Evolutionary conservation across 805 yeast species (phyloP).

Genomic region (Yamadazyma paraphyllophila): DNA sequence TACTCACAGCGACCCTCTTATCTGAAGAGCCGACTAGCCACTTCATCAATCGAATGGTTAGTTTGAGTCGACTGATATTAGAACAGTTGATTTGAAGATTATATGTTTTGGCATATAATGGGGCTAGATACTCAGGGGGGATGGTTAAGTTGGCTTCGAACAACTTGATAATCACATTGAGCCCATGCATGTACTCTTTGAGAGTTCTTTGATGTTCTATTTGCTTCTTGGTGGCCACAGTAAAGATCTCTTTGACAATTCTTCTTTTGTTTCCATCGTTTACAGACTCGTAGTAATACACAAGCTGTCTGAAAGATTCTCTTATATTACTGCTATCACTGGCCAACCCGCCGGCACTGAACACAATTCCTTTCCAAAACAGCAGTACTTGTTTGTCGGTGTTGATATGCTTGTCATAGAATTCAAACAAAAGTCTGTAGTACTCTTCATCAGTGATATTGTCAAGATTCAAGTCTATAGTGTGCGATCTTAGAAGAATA

Average conservation of each 20-base stretch:
- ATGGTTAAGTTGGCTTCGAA: slow-evolving; percentile 37
- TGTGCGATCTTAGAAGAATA: slow-evolving; percentile 18
- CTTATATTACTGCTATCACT: slow-evolving; percentile 47
- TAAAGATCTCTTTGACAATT: slow-evolving; percentile 16
- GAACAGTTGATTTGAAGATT: slow-evolving; percentile 56
- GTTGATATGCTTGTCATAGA: background rate
- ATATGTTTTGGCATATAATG: slow-evolving; percentile 47
- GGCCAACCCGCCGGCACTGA: slow-evolving; percentile 55
- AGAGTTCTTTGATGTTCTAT: slow-evolving; percentile 11
- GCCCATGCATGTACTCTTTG: slow-evolving; percentile 22
- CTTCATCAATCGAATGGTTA: slow-evolving; percentile 45
- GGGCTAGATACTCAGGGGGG: slow-evolving; percentile 31
- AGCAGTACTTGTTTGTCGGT: slow-evolving; percentile 9
- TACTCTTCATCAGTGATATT: background rate
- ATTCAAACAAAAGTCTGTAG: slow-evolving; percentile 7
- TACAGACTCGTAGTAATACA: slow-evolving; percentile 17
- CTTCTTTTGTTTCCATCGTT: slow-evolving; percentile 4
- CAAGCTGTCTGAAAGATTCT: slow-evolving; percentile 34
- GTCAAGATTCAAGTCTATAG: background rate
- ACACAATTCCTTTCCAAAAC: slow-evolving; percentile 56
- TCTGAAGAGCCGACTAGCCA: slow-evolving; percentile 22
- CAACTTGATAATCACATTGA: slow-evolving; percentile 34
- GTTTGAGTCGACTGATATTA: slow-evolving; percentile 33
- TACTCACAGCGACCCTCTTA: background rate
- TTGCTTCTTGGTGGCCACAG: slow-evolving; percentile 17